Conservation (phyloP, 164 flowering plant genomes). For the Tetracentron sinense region DNA sequence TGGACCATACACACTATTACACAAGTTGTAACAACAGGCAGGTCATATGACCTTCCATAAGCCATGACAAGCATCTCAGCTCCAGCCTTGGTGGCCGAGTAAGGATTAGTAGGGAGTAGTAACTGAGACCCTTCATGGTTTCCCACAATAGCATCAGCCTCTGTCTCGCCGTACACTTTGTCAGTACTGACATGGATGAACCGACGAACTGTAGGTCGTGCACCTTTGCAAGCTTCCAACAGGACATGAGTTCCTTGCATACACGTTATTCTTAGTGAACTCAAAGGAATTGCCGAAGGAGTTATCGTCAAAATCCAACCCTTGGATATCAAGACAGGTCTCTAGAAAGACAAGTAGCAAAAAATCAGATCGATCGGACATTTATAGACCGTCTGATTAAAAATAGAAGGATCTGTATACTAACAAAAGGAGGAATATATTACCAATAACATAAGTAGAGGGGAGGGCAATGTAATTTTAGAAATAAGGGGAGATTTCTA, state of each 20-base stretch:
- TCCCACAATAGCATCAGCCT: neutral
- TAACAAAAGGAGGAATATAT: too few relatives aligned
- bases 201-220: neutral
- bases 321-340: too few relatives aligned
- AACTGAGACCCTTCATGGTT: neutral
- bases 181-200: neutral
- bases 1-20: neutral
- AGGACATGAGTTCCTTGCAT: neutral
- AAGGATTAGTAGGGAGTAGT: neutral
- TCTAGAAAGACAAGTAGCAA: too few relatives aligned
- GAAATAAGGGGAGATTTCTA: too few relatives aligned
- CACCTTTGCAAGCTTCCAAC: constrained; percentile 1
- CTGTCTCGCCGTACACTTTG: neutral
- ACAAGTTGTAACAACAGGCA: constrained; percentile 1
- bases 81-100: neutral
- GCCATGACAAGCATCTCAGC: constrained; percentile 4
- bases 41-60: neutral
- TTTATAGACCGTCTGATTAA: too few relatives aligned
- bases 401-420: too few relatives aligned
- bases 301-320: neutral
- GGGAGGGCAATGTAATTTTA: too few relatives aligned
- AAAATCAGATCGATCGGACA: too few relatives aligned
- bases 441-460: too few relatives aligned
- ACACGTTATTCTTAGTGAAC: neutral
- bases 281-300: neutral